Evolutionary conservation across 768 basidiomycete genomes (phyloP).

Genomic region (Panus rudis): DNA sequence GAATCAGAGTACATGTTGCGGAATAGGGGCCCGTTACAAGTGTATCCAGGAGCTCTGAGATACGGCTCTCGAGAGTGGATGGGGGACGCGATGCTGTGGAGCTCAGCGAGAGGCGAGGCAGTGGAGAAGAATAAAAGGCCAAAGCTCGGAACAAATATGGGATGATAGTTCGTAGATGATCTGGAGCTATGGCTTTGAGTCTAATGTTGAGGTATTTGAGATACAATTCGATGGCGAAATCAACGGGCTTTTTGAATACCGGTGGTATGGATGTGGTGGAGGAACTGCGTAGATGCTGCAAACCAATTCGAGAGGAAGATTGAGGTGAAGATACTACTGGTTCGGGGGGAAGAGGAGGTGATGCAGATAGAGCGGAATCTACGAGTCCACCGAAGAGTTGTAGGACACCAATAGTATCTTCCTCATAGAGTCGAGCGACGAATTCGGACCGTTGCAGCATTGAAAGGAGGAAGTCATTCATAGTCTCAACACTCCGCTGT

Average conservation of each 20-base stretch:
- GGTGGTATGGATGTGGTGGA: slow-evolving; percentile 50
- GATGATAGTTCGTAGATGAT: slow-evolving; percentile 48
- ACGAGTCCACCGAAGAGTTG: slow-evolving; percentile 55
- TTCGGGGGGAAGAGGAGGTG: slow-evolving; percentile 6
- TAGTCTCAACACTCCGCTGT: slow-evolving; percentile 55
- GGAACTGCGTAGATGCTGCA: slow-evolving; percentile 49
- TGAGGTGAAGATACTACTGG: slow-evolving; percentile 21
- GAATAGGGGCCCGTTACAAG: slow-evolving; percentile 64
- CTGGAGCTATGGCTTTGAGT: slow-evolving; percentile 50
- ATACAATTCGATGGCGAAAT: slow-evolving; percentile 57
- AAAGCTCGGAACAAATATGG: slow-evolving; percentile 68
- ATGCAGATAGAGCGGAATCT: slow-evolving; percentile 38
- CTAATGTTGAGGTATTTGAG: slow-evolving; percentile 57
- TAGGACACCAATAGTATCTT: slow-evolving; percentile 48
- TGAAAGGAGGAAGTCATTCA: slow-evolving; percentile 50
- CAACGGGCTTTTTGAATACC: slow-evolving; percentile 42
- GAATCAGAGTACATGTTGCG: slow-evolving; percentile 54
- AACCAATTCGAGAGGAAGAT: slow-evolving; percentile 21
- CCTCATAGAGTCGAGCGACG: slow-evolving; percentile 53
- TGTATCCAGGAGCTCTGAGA: slow-evolving; percentile 47
- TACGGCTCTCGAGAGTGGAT: slow-evolving; percentile 42
- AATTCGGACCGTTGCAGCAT: slow-evolving; percentile 46
- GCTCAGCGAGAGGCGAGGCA: slow-evolving; percentile 60
- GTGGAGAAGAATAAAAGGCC: slow-evolving; percentile 55
- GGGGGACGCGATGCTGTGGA: slow-evolving; percentile 22